Conservation (phyloP, 495 filamentous ascomycete species). For the Neurospora sp. region DNA sequence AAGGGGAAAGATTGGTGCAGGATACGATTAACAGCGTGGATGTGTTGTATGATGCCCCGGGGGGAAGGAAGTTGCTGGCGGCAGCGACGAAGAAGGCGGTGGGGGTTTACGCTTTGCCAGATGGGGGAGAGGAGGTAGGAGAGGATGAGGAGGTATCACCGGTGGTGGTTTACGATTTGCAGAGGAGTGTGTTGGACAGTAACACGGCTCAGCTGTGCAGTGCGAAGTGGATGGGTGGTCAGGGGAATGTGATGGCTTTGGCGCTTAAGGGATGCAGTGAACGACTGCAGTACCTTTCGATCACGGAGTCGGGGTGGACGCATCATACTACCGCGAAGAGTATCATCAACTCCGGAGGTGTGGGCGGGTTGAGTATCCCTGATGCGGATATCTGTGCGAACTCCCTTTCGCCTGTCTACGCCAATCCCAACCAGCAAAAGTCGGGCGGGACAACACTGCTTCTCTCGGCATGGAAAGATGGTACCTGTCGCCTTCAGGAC, state of each 20-base stretch:
- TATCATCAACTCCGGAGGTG: background rate
- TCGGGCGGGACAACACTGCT: slow-evolving; percentile 22
- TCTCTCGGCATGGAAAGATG: slow-evolving; percentile 40
- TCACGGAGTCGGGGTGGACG: slow-evolving; percentile 29
- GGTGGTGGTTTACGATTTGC: slow-evolving; percentile 12
- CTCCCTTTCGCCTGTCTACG: slow-evolving; percentile 29
- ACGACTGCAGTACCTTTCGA: slow-evolving; percentile 28
- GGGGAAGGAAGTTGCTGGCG: slow-evolving; percentile 6
- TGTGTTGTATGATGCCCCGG: slow-evolving; percentile 5
- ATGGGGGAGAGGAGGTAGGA: background rate
- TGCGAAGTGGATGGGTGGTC: slow-evolving; percentile 27
- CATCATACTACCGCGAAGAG: slow-evolving; percentile 17
- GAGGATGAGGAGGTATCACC: slow-evolving; percentile 8
- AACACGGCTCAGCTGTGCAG: slow-evolving; percentile 11
- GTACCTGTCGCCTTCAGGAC: slow-evolving; percentile 34
- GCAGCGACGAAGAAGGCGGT: slow-evolving; percentile 21
- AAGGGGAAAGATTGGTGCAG: slow-evolving; percentile 1
- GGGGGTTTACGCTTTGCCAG: slow-evolving; percentile 18
- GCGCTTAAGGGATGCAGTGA: slow-evolving; percentile 23
- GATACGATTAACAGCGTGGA: slow-evolving; percentile 28
- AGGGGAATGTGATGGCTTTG: slow-evolving; percentile 25
- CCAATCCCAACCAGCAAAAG: slow-evolving; percentile 7
- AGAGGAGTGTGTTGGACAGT: background rate
- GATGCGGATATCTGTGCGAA: slow-evolving; percentile 17
- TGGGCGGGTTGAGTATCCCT: background rate